phyloP scores from a whole-genome alignment of 2,329 filamentous ascomycete genomes.

The Botrytis galanthina region DNA sequence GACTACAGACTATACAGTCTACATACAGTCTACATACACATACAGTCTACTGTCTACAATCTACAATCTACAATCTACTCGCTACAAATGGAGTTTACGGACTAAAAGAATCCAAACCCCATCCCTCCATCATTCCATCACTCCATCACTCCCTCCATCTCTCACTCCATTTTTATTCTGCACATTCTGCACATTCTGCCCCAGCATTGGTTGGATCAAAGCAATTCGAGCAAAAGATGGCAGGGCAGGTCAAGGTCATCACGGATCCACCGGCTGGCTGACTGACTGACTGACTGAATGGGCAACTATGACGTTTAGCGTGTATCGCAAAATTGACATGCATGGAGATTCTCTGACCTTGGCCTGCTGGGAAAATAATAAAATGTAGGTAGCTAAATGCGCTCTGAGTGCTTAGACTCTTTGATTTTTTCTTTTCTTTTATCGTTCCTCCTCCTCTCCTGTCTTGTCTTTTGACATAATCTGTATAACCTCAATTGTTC shows the following conservation, averaged over 20 bases:
- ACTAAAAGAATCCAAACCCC: not conserved
- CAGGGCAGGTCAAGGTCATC: not conserved
- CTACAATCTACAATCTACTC: no score
- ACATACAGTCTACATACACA: no score
- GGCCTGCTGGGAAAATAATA: not conserved
- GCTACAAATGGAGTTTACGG: not conserved
- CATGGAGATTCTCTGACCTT: not conserved
- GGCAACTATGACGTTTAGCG: not conserved
- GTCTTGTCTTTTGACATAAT: not conserved
- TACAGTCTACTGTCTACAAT: no score
- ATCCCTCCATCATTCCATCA: not conserved
- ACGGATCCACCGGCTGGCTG: not conserved
- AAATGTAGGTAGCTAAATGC: not conserved
- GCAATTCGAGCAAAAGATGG: not conserved
- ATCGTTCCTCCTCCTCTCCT: not conserved
- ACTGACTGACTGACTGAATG: no score
- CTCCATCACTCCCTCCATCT: not conserved
- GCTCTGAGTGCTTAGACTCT: not conserved
- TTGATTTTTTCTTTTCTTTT: not conserved
- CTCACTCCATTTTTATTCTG: no score
- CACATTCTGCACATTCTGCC: no score
- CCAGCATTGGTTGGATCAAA: not conserved
- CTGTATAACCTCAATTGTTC: not conserved
- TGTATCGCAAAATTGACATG: not conserved
- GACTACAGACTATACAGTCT: no score